Evolutionary conservation across 331 rosid species (phyloP).

Genomic region (Phaseolus coccineus): DNA sequence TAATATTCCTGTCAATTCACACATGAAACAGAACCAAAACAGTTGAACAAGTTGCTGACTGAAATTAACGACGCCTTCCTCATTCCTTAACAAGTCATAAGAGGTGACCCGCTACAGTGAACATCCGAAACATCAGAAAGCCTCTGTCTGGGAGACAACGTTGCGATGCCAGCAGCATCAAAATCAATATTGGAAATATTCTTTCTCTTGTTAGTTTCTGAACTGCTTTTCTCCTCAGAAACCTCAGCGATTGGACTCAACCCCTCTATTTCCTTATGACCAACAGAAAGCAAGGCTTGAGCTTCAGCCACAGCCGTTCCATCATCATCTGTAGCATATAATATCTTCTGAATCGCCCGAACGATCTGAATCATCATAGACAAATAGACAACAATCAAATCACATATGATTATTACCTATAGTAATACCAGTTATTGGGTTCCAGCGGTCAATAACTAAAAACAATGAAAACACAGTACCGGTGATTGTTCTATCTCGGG

Average conservation of each 20-base stretch:
- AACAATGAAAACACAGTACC: conserved; percentile 45
- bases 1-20: neutral
- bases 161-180: conserved; percentile 64
- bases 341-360: conserved; percentile 80
- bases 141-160: conserved; percentile 84
- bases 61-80: neutral
- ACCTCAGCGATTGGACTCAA: conserved; percentile 88
- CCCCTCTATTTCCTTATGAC: conserved; percentile 48
- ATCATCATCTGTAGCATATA: conserved; percentile 83
- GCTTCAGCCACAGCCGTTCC: conserved; percentile 83
- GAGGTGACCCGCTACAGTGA: conserved; percentile 89
- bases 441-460: neutral
- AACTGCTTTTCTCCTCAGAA: conserved; percentile 68
- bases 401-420: neutral
- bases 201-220: conserved; percentile 86
- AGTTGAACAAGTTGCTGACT: conserved; percentile 12
- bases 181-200: conserved; percentile 65
- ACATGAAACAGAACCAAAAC: conserved; percentile 20
- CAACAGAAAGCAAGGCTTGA: conserved; percentile 72
- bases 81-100: conserved; percentile 66
- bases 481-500: conserved; percentile 69
- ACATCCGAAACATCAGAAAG: conserved; percentile 84
- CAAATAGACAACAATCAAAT: conserved; percentile 4
- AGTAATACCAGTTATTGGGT: neutral
- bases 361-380: conserved; percentile 64